Base-by-base conservation (phyloP, 768 basidiomycete genomes). In the Lyophyllum shimeji region DNA sequence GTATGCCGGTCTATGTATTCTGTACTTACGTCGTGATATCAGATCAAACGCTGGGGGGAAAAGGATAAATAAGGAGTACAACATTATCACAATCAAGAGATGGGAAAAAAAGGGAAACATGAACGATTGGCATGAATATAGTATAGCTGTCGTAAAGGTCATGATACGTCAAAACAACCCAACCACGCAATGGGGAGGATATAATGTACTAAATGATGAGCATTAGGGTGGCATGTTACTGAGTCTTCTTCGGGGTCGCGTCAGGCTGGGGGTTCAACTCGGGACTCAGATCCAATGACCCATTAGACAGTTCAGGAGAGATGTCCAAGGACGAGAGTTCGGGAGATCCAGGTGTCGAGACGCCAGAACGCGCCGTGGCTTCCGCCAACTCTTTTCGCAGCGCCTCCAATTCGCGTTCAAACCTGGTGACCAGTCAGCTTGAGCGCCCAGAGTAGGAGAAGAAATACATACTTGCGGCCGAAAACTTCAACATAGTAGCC, bases 401-500 rank as follows among this genome's bases (percentile, higher is more conserved):
- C 6, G 89, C 87, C 66, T 96, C 95, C 23, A 97, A 75, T 71
- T 97, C 95, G 24, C 91, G 84, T 70, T 97, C 95, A 63, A 97
- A 97, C 69, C 94, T 95, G 55, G 44, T 55, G 59, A 52, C 58
- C 42, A 52, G 50, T 57, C 20, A 52, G 46, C 64, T 33, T 60
- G 53, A 23, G 11, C 6, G 21, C 11, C 6, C 24, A 17, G 45
- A 54, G n/a, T n/a, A n/a, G 24, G 18, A 53, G 9, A 20, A 15
- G 23, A 58, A 56, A 55, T 23, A 82, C 92, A 62, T 60, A 95
- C 95, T 97, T 96, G 74, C 95, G 85, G 25, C 95, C 95, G 67
- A 96, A 97, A 18, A 97, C 95, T 69, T 97, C 95, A 52, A 97
- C 95, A 69, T 97, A 97, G 77, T 87, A 97, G 1, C 91, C 92